Base-by-base conservation (phyloP, 2,329 filamentous ascomycete species). In the Fusarium sp. region DNA sequence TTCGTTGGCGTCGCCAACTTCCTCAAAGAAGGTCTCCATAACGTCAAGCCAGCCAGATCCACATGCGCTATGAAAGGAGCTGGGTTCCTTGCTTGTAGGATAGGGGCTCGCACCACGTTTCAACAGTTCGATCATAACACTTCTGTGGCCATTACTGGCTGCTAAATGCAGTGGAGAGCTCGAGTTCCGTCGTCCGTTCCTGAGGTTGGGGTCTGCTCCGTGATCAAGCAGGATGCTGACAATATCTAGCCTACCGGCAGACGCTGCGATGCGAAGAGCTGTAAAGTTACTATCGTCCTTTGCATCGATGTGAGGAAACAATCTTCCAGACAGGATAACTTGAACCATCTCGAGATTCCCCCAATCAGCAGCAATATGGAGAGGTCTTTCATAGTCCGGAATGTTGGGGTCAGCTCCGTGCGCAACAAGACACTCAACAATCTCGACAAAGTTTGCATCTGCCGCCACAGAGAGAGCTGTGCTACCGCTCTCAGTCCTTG, bases 121-220 rank as follows among this genome's bases (percentile, higher is more conserved):
- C 45, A 72, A n/a, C 9, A 72, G 52, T 36, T 72, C 66, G 6
- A 63, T 49, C 48, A 66, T 53, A 2, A 58, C 53, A 4, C 46
- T 42, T 22, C 22, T 39, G n/a, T 49, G 42, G 28, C 54, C 58
- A 5, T 44, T 33, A 6, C 22, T 33, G 18, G 50, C 51, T n/a
- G 66, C 63, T 9, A 65, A 22, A 5, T 69, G 54, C 24, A 72
- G 18, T 17, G 68, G 66, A 14, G 17, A 63, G 36, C 56, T 62
- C 20, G 63, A 68, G 9, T 36, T 49, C 5, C 49, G 33, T 15
- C 31, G 43, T 22, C 66, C 58, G 24, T 62, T 66, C 20, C 63
- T 38, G 4, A 68, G 46, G 24, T 72, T 68, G 3, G 60, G 56
- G 26, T 72, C 68, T n/a, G 68, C 70, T 33, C 66, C 70, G n/a